Conservation (phyloP, 805 yeast genomes). For the Zygosaccharomyces pseudorouxii region DNA sequence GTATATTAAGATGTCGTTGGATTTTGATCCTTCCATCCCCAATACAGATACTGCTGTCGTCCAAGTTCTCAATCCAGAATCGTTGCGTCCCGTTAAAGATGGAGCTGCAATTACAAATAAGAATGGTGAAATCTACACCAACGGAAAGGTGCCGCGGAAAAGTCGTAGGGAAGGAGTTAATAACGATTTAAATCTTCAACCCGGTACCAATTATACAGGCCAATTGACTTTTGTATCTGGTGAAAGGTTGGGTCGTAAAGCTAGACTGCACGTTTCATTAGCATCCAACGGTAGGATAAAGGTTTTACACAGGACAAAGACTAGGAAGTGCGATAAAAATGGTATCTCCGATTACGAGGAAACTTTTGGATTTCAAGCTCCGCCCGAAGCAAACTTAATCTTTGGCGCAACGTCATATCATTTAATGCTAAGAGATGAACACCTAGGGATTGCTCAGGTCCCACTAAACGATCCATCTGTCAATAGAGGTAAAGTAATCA, state of each 20-base stretch:
- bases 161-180: conserved; percentile 18
- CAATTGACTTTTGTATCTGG: conserved; percentile 49
- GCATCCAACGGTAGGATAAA: conserved; percentile 44
- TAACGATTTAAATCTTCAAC: conserved; percentile 32
- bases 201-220: conserved; percentile 42
- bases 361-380: conserved; percentile 60
- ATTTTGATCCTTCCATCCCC: conserved; percentile 28
- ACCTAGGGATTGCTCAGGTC: conserved; percentile 55
- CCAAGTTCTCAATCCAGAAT: conserved; percentile 13
- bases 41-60: conserved; percentile 28
- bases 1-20: conserved; percentile 10
- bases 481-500: conserved; percentile 28
- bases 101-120: conserved; percentile 7
- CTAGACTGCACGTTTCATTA: conserved; percentile 52
- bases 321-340: conserved; percentile 43
- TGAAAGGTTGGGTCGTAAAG: conserved; percentile 38
- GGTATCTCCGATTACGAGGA: conserved; percentile 57
- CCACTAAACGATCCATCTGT: conserved; percentile 42
- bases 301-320: conserved; percentile 61
- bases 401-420: conserved; percentile 64
- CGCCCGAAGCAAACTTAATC: conserved; percentile 53
- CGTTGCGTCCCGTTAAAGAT: conserved; percentile 16
- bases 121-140: not conserved
- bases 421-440: conserved; percentile 63
- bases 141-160: conserved; percentile 11